Evolutionary conservation across 1,139 yeast species (phyloP), one percentile per base, ranked within the genome.

Genomic region (Yamadazyma diospyri): DNA sequence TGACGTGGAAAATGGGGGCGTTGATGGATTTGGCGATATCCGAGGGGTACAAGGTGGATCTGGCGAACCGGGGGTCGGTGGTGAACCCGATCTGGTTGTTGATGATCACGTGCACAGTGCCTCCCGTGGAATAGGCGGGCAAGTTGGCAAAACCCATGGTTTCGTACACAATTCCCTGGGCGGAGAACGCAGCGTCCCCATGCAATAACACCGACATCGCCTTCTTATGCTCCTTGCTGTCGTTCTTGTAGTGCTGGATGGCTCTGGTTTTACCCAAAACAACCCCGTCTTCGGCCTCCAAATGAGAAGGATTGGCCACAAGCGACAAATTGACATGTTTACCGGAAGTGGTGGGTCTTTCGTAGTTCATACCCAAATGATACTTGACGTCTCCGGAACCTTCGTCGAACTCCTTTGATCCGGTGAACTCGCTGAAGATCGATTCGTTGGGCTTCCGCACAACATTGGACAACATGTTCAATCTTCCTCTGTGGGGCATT

Each of bases 401-500:
- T 63, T 82, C 89, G 55, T 81, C 85, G 47, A 81, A 76, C 52
- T 80, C 79, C 52, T 82, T 77, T 18, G 95, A 84, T 45, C 98
- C 98, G 37, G 92, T 74, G 61, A 92, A 92, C 69, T 92, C 99
- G 33, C 94, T 81, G 63, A 92, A 92, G 58, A 92, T 94, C 30
- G 96, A 87, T 72, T 92, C 97, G 59, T 92, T 89, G 53, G 98
- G 97, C 64, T 92, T 92, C 71, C 98, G 85, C 33, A 92, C 97
- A 53, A 92, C 98, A 67, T 92, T 92, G 40, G 97, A 87, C 65
- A 92, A 77, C 83, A 92, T 89, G 64, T 92, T 92, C 55, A 92
- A 76, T 72, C 99, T 83, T 68, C 99, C 99, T 77, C 99, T 87
- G 67, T 92, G 98, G 38, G 99, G 97, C 98, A 92, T 92, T 71